phyloP scores from a whole-genome alignment of 2,329 filamentous ascomycete species.

The Trichoderma afroharzianum region DNA sequence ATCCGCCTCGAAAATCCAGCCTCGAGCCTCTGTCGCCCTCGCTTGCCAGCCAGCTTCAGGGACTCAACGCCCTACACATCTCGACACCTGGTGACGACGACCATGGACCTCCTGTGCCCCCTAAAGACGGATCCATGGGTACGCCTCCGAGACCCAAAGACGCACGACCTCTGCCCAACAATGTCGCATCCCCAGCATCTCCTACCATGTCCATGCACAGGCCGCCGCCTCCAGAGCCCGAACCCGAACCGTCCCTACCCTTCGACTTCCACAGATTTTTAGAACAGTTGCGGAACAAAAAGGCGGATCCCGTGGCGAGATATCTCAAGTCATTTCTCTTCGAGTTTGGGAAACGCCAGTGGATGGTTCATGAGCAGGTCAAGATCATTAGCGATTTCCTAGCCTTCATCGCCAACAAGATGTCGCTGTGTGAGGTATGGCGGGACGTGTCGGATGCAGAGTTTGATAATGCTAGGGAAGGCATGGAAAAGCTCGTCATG shows the following conservation, averaged over 20 bases:
- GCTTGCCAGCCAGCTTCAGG: slow-evolving; percentile 47
- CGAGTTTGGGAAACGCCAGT: slow-evolving; percentile 96
- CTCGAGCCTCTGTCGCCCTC: slow-evolving; percentile 65
- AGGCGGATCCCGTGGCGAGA: slow-evolving; percentile 94
- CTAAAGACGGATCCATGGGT: slow-evolving; percentile 52
- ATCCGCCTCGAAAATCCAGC: slow-evolving; percentile 82
- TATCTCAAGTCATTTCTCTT: slow-evolving; percentile 91
- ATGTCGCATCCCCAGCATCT: slow-evolving; percentile 39
- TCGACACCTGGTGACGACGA: slow-evolving; percentile 44
- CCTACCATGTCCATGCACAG: slow-evolving; percentile 52
- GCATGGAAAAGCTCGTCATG: slow-evolving; percentile 99
- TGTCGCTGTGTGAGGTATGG: slow-evolving; percentile 97
- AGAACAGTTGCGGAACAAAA: slow-evolving; percentile 91
- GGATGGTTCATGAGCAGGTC: slow-evolving; percentile 99
- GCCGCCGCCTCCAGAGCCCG: slow-evolving; percentile 67
- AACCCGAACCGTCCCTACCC: slow-evolving; percentile 77
- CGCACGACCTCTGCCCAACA: slow-evolving; percentile 32
- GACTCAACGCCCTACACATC: slow-evolving; percentile 42
- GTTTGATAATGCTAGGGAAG: slow-evolving; percentile 96
- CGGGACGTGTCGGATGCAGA: slow-evolving; percentile 91
- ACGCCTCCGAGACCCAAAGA: slow-evolving; percentile 37
- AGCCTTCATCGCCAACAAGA: slow-evolving; percentile 95
- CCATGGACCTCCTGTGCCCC: slow-evolving; percentile 54
- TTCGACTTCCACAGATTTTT: slow-evolving; percentile 98
- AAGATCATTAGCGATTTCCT: slow-evolving; percentile 98